Evolutionary conservation across 2,329 filamentous ascomycete genomes (phyloP), one percentile per base, ranked within the genome.

Genomic region (Fusarium nematophilum): DNA sequence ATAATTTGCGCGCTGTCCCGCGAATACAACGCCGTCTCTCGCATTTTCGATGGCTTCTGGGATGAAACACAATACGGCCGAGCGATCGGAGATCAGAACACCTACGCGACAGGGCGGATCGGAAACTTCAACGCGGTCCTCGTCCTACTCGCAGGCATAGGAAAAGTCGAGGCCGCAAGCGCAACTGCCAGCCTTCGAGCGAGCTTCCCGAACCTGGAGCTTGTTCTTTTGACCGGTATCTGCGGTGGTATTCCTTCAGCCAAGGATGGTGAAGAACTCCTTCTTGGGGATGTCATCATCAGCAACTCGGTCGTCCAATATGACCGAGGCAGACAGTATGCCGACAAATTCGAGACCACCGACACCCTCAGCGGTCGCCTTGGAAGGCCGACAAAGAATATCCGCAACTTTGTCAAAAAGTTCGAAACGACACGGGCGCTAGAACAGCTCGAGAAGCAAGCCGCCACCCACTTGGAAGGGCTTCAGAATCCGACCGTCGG

Each of bases 181-280:
- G 57, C 70, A 0, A 59, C 72, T 0, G 55, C 69, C 0, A 66
- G 61, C 15, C 51, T 80, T 10, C 68, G 69, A 0, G 62, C 57
- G 2, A 80, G 75, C 37, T 81, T 74, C 31, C 43, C 53, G 0
- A 52, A 53, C 3, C 52, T 81, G 4, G 70, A 64, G 17, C 58
- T 80, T 0, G 73, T 58, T 1, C 23, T 81, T 0, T 37, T 80
- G 0, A 73, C 75, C 3, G 79, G 78, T 0, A 69, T 80, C 3
- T 80, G 78, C 37, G 79, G 77, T 0, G 78, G 74, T 9, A 66
- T 75, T 5, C 76, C 76, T 1, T 39, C 25, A 1, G 4, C 18
- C 0, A 26, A 9, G 9, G 3, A 31, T 1, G 63, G 70, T 26
- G 45, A 45, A 6, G 53, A 65, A 10, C 46, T 68, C 0, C 23